Evolutionary conservation across 2,329 filamentous ascomycete species (phyloP).

Genomic region (Myriosclerotinia duriaeana): DNA sequence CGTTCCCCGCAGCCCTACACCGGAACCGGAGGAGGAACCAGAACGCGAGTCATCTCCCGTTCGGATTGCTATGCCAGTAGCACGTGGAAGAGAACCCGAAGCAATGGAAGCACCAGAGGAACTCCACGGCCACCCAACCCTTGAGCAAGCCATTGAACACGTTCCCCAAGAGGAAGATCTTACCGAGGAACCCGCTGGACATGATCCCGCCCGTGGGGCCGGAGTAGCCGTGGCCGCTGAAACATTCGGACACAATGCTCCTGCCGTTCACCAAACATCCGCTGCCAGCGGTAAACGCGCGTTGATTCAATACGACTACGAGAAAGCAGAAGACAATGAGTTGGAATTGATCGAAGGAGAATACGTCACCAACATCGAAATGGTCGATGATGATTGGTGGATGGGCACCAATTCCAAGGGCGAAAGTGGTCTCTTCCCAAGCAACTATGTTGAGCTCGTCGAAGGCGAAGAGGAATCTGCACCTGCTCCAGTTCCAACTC

Average conservation of each 20-base stretch:
- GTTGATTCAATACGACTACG: conserved; percentile 89
- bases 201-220: conserved; percentile 59
- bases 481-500: conserved; percentile 36
- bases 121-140: conserved; percentile 51
- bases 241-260: conserved; percentile 44
- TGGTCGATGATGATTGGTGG: conserved; percentile 99
- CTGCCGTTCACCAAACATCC: conserved; percentile 46
- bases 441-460: conserved; percentile 91
- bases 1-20: conserved; percentile 41
- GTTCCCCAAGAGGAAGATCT: conserved; percentile 65
- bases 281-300: conserved; percentile 67
- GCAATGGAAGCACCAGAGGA: conserved; percentile 51
- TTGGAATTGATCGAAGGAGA: conserved; percentile 88
- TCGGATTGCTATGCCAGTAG: conserved; percentile 81
- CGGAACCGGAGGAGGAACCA: conserved; percentile 45
- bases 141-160: conserved; percentile 62
- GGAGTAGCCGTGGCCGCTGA: conserved; percentile 55
- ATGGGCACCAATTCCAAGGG: conserved; percentile 85
- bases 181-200: conserved; percentile 60
- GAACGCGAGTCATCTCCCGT: conserved; percentile 69
- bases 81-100: conserved; percentile 57
- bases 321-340: conserved; percentile 97
- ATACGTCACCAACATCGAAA: conserved; percentile 85
- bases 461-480: conserved; percentile 54
- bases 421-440: conserved; percentile 88